Base-by-base conservation (phyloP, 2,329 filamentous ascomycete genomes). In the Sporothrix luriei region DNA sequence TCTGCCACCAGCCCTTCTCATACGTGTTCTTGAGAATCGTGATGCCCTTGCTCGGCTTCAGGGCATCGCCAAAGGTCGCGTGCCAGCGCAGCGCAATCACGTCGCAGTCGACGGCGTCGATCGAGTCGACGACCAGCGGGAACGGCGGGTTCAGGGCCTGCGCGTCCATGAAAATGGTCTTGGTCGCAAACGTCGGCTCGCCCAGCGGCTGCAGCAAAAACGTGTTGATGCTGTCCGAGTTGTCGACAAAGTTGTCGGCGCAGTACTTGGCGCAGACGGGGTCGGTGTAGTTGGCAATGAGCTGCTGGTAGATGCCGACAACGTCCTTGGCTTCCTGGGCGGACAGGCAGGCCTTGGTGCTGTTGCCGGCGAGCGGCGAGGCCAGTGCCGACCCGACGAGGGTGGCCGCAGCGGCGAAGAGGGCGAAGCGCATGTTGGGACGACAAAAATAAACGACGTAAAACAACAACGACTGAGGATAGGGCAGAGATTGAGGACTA, bases 161-260 rank as follows among this genome's bases (percentile, higher is more conserved):
- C 40, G 74, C 75, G 65, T 74, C 74, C 73, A 77, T 76, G 71
- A 78, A 78, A 71, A 76, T 76, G 65, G 74, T 70, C 74, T 78
- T 78, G 74, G 74, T 77, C 43, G 74, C 74, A 72, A 78, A 77
- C 26, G 77, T 77, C 21, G 76, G 73, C 51, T 70, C 71, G 64
- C 76, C 76, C 49, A 78, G 75, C n/a, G 76, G 75, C 68, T 72
- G 71, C 73, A 75, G 71, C 69, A 76, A 73, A 73, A 78, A 76
- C 67, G 73, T 75, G 75, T 78, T 77, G 75, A 78, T 77, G 73
- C 76, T 77, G 75, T 78, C 76, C 68, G 76, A 77, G 66, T 74
- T 73, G 73, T 78, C 76, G 70, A 75, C 75, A 52, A 78, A 78
- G 55, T 71, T 68, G 48, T 74, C 71, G 67, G 75, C 74, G 71